A percentile compares a stretch with the other conserved stretches of the same genome.
phyloP scores from a whole-genome alignment of 108 stramenopile species.

The Discostella stelligeroides region DNA sequence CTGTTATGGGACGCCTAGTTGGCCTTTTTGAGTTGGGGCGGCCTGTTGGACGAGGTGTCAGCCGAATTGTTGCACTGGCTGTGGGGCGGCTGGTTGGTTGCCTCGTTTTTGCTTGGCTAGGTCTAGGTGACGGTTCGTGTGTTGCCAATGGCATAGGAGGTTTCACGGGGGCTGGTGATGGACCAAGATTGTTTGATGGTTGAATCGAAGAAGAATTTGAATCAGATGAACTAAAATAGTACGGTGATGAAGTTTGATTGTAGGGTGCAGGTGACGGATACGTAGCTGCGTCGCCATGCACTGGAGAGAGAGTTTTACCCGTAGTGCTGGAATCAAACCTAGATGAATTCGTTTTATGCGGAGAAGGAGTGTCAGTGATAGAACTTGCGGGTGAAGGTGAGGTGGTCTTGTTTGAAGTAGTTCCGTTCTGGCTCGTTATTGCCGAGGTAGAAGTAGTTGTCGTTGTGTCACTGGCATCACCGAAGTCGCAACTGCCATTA shows the following conservation, averaged over 20 bases:
- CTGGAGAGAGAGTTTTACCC: too few species aligned
- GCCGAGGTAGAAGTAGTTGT: not conserved
- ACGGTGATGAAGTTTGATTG: not conserved
- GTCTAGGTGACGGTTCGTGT: constrained; percentile 1
- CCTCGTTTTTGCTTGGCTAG: constrained; percentile 6
- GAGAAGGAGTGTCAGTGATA: not conserved
- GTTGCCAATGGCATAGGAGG: constrained; percentile 2
- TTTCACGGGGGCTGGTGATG: not conserved
- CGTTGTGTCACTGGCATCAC: too few species aligned
- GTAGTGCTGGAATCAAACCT: too few species aligned
- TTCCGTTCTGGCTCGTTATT: not conserved
- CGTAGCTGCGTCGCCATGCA: too few species aligned
- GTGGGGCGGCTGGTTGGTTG: constrained; percentile 18
- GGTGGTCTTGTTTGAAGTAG: not conserved
- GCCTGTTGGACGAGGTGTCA: not conserved
- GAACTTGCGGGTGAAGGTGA: not conserved
- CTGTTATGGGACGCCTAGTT: constrained; percentile 1
- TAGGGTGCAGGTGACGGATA: too few species aligned
- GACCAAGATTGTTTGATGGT: too few species aligned
- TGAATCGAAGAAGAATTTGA: not conserved
- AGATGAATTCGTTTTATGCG: too few species aligned
- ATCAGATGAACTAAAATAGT: not conserved
- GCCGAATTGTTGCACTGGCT: constrained; percentile 4
- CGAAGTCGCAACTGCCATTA: constrained; percentile 1
- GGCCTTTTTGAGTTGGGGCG: constrained; percentile 1